Evolutionary conservation across 2,329 filamentous ascomycete genomes (phyloP).

Genomic region (Trichophyton rubrum): DNA sequence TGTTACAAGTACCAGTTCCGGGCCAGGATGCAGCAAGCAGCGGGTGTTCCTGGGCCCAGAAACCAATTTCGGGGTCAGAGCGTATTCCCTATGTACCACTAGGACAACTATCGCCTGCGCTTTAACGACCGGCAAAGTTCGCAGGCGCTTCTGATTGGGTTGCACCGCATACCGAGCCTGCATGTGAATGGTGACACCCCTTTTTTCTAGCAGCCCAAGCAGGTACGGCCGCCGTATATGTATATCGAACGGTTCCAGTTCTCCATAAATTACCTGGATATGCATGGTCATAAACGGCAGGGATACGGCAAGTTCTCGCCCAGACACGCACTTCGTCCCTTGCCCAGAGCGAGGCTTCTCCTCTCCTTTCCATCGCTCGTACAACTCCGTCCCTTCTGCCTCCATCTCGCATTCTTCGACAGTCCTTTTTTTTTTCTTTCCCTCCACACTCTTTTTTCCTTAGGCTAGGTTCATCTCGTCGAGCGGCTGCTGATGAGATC

Average conservation of each 20-base stretch:
- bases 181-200: slow-evolving; percentile 4
- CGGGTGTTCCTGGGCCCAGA: slow-evolving; percentile 4
- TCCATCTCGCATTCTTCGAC: background rate
- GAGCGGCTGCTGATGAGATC: slow-evolving; percentile 1
- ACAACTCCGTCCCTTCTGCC: background rate
- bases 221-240: slow-evolving; percentile 1
- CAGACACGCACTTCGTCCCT: slow-evolving; percentile 1
- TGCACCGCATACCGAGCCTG: background rate
- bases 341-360: background rate
- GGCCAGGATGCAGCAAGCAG: background rate
- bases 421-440: background rate
- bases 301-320: slow-evolving; percentile 1
- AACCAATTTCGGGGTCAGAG: slow-evolving; percentile 3
- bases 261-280: slow-evolving; percentile 4
- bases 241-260: background rate
- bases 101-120: background rate
- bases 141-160: slow-evolving; percentile 1
- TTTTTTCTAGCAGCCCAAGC: slow-evolving; percentile 2
- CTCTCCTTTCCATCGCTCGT: slow-evolving; percentile 3
- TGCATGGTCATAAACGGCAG: slow-evolving; percentile 1
- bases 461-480: background rate
- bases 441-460: background rate
- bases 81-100: slow-evolving; percentile 2
- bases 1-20: background rate
- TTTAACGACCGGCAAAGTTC: background rate